Conservation (phyloP, 441 rosid species). For the Populus hybrid region DNA sequence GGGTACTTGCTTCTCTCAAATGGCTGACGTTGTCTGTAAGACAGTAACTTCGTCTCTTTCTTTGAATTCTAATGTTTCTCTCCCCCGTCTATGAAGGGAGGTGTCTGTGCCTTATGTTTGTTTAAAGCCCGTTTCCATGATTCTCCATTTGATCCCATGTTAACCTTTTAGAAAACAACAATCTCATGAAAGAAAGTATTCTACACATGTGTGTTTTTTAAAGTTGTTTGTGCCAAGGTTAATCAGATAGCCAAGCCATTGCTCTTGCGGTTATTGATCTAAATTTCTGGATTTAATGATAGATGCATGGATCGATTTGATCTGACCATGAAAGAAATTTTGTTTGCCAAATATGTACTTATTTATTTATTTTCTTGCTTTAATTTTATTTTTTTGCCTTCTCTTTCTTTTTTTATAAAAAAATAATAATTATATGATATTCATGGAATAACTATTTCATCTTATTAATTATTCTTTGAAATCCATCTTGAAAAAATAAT, state of each 20-base stretch:
- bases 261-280: neutral
- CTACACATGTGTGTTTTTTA: no score
- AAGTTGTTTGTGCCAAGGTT: neutral
- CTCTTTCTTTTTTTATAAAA: no score
- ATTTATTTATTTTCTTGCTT: no score
- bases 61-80: neutral
- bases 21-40: conserved; percentile 23
- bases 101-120: conserved; percentile 3
- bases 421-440: no score
- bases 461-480: no score
- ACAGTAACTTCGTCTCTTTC: neutral
- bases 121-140: neutral
- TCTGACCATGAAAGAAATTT: no score
- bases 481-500: no score
- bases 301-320: neutral
- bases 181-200: neutral
- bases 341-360: no score
- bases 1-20: conserved; percentile 16
- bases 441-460: no score
- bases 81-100: conserved; percentile 32
- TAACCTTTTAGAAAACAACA: conserved; percentile 10
- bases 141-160: neutral
- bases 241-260: neutral
- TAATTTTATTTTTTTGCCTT: no score
- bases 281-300: neutral